Base-by-base conservation (phyloP, 2,329 filamentous ascomycete genomes). In the Ceratocystis huliohia region DNA sequence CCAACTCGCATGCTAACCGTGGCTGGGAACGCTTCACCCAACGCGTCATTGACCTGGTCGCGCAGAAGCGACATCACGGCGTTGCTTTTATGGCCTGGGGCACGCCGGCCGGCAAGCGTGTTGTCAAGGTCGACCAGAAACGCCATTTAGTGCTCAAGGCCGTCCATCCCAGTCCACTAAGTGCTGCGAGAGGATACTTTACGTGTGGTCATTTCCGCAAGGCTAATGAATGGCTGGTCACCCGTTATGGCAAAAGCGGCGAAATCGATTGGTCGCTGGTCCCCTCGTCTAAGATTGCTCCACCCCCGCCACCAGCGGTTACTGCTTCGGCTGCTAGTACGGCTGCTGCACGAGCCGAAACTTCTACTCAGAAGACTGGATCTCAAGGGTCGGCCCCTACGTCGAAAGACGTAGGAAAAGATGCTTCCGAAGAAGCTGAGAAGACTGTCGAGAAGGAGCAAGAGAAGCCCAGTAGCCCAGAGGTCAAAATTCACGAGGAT, bases 51-150 rank as follows among this genome's bases (percentile, higher is more conserved):
- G 91, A 97, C 70, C 82, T 89, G 0, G 89, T 97, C 1, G 88
- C 88, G 0, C 84, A 87, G 73, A 86, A 88, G 71, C 83, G 91
- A 57, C 86, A 83, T 0, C 80, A 82, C 33, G 94, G 94, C 1
- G 93, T 99, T 1, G 94, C 96, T 3, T 99, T 96, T 74, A 78
- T 99, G 75, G 93, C 93, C 0, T 99, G 94, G 94, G 94, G 94
- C 17, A 85, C 80, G 5, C 89, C 91, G 1, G 94, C 94, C 0
- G 88, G 86, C 66, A 88, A 90, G 77, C 80, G 92, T 66, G 89
- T 95, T 25, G 77, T 81, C 53, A 88, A 85, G 70, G 81, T 97
- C 64, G 88, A 94, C 73, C 79, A 76, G 63, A 80, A 83, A 70
- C 86, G 82, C 72, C 93, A 99, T 77, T 81, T 90, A 59, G 89